Evolutionary conservation across 2,329 filamentous ascomycete genomes (phyloP).

Genomic region (Aureobasidium sp.): DNA sequence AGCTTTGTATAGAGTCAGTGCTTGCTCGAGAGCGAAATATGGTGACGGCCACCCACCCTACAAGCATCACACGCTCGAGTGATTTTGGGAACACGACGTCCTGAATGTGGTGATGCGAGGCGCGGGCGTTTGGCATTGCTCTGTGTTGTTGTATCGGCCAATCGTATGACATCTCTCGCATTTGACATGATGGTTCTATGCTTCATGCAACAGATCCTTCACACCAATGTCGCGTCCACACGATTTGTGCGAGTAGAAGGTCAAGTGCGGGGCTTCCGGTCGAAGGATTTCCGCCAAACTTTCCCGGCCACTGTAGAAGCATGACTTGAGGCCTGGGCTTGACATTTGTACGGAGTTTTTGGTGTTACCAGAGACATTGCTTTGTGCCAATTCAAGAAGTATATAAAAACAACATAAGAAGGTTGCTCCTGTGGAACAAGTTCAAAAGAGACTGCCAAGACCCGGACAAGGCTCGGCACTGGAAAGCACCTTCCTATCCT

Average conservation of each 20-base stretch:
- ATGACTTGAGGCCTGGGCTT: not conserved
- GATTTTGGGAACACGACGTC: not conserved
- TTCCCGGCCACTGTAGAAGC: not conserved
- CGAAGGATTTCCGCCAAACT: not conserved
- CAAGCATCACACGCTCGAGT: not conserved
- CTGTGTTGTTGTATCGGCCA: not conserved
- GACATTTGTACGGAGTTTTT: not conserved
- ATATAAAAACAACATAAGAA: no score
- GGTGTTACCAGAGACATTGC: no score
- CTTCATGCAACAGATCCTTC: not conserved
- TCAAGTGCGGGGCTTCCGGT: not conserved
- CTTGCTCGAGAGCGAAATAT: not conserved
- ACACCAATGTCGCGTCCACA: no score
- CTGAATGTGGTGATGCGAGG: not conserved
- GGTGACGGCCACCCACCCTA: not conserved
- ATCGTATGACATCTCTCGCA: not conserved
- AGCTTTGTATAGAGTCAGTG: not conserved
- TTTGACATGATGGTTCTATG: not conserved
- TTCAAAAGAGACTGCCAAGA: no score
- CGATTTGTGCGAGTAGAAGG: no score
- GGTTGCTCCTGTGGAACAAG: no score
- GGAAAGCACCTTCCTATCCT: no score
- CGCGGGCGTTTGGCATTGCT: not conserved
- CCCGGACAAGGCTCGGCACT: no score
- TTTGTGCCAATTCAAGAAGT: no score